Conservation (phyloP, 2,329 filamentous ascomycete genomes). For the Colletotrichum nymphaeae region DNA sequence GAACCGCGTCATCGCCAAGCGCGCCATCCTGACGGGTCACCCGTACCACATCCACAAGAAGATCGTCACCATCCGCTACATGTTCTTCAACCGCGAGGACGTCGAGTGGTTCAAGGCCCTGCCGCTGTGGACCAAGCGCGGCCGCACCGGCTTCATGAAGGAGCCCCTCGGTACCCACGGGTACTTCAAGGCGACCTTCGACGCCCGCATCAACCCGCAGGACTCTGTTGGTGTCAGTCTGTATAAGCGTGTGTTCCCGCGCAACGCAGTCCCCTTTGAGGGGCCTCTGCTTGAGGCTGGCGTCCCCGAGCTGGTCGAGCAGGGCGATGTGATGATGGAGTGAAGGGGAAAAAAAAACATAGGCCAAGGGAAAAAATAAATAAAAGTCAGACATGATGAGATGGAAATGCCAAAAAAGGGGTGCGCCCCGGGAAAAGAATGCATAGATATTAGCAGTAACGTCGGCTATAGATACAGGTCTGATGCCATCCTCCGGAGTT, state of each 20-base stretch:
- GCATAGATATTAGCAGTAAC: conserved; percentile 31
- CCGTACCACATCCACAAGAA: conserved; percentile 99
- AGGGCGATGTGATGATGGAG: conserved; percentile 54
- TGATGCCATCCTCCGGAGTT: conserved; percentile 31
- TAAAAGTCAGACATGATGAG: conserved; percentile 28
- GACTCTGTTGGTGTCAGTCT: conserved; percentile 92
- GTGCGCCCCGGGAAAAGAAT: background rate
- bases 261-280: conserved; percentile 66
- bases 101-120: conserved; percentile 98
- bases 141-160: conserved; percentile 91
- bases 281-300: conserved; percentile 54
- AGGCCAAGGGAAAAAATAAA: background rate
- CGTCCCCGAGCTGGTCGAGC: conserved; percentile 32
- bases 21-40: conserved; percentile 92
- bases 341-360: conserved; percentile 36
- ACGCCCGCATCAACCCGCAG: conserved; percentile 94
- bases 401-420: conserved; percentile 31
- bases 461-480: conserved; percentile 27
- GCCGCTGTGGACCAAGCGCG: conserved; percentile 92
- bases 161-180: conserved; percentile 95
- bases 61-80: conserved; percentile 96
- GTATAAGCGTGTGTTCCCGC: conserved; percentile 88
- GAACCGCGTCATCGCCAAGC: conserved; percentile 88
- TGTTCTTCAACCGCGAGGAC: conserved; percentile 98
- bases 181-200: conserved; percentile 99